Evolutionary conservation across 331 rosid genomes (phyloP), one percentile per base, ranked within the genome.

Genomic region (Saraca asoca): DNA sequence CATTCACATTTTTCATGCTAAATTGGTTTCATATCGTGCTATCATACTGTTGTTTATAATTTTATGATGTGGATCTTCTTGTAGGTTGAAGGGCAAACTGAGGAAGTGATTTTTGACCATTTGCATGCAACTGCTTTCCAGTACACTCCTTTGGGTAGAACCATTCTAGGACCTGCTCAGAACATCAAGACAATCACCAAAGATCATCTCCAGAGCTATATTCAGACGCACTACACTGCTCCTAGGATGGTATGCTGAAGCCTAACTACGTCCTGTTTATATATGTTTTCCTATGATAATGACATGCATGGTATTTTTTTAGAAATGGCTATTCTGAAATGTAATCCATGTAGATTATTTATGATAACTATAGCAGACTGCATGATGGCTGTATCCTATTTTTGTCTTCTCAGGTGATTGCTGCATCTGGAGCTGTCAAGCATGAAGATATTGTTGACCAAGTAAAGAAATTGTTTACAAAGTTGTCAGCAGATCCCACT

Each of bases 41-140:
- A 18, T 56, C 17, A 29, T 75, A 67, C 19, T 48, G 41, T 0
- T 60, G 48, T 15, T 78, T 13, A 63, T 9, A 9, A 41, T 16
- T 52, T 73, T 42, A 19, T 31, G 14, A 19, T 15, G 4, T 53
- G 54, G 33, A 51, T 44, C 20, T 59, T 57, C 66, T 55, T 68
- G 75, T 78, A 93, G 97, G 95, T 90, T 45, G 98, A 88, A 72
- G 95, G 93, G 12, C 97, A 93, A 77, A 88, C 95, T 0, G 98
- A 90, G 68, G 97, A 90, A 83, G 98, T 93, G 5, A 83, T 93
- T 46, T 93, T 90, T 53, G 97, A 90, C 55, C 98, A 93, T 72
- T 80, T 93, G 64, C 98, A 93, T 7, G 96, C 98, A 54, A 90
- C 96, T 78, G 98, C 98, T 35, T 93, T 93, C 88, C 98, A 93